These are phyloP conservation scores for Fusarium miscanthi DNA, from an alignment of 2,329 filamentous ascomycete genomes.

Conservation along the genomic window DNA sequence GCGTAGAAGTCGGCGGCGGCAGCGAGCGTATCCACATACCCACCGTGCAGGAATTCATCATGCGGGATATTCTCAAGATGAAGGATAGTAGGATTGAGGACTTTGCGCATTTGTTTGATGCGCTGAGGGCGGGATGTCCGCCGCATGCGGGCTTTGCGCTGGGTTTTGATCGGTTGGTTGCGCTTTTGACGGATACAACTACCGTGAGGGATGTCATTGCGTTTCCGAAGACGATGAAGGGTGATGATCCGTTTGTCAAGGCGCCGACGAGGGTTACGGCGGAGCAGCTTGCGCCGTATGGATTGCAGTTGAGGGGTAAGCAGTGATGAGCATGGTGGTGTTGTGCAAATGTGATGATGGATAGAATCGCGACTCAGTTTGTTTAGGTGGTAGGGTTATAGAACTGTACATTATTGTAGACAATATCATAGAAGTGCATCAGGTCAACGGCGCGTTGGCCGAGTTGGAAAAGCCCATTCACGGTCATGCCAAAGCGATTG, in stretches of 20 bases:
- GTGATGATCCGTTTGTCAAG: constrained; percentile 85
- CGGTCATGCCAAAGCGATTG: background rate
- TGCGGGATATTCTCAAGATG: constrained; percentile 87
- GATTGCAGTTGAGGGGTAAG: constrained; percentile 49
- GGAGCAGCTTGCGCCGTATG: constrained; percentile 62
- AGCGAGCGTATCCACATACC: constrained; percentile 91
- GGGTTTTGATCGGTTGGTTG: constrained; percentile 88
- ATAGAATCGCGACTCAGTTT: constrained; percentile 11
- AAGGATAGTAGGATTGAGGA: constrained; percentile 75
- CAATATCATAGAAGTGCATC: background rate
- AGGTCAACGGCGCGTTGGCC: fast-evolving
- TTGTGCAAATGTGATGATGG: background rate
- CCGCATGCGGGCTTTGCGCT: constrained; percentile 94
- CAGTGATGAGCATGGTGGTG: background rate
- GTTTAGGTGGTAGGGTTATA: background rate
- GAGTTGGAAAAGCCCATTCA: fast-evolving
- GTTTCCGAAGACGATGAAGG: constrained; percentile 93
- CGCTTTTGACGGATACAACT: constrained; percentile 79
- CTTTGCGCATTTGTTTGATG: constrained; percentile 86
- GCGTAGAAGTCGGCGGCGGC: constrained; percentile 92
- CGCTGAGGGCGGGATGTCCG: constrained; percentile 86
- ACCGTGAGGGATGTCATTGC: constrained; percentile 94
- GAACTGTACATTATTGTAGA: constrained; percentile 32
- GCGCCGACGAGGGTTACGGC: constrained; percentile 77
- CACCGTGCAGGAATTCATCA: constrained; percentile 83